phyloP scores from a whole-genome alignment of 345 rosid genomes.

The Euclidium syriacum region DNA sequence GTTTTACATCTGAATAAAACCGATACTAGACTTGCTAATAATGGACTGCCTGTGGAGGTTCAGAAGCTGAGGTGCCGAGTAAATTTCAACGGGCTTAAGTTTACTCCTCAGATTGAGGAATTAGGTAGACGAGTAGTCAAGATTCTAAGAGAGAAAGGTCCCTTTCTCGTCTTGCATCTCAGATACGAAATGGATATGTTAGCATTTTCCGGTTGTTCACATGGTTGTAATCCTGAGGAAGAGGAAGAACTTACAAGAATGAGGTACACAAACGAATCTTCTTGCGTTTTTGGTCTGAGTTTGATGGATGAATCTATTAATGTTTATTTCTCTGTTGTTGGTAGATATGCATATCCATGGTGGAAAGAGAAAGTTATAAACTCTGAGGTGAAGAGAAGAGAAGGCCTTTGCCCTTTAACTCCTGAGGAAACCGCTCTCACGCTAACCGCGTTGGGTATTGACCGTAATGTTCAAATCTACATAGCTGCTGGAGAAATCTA shows the following conservation, averaged over 20 bases:
- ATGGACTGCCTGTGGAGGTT: conserved; percentile 65
- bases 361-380: conserved; percentile 85
- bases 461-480: conserved; percentile 72
- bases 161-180: conserved; percentile 86
- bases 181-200: conserved; percentile 99
- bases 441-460: conserved; percentile 67
- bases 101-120: conserved; percentile 78
- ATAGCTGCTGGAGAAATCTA: conserved; percentile 97
- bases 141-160: conserved; percentile 77
- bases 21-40: conserved; percentile 90
- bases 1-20: conserved; percentile 84
- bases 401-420: conserved; percentile 92
- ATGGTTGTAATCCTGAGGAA: conserved; percentile 74
- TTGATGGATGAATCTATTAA: conserved; percentile 4
- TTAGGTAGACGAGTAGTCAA: conserved; percentile 65
- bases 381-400: conserved; percentile 77
- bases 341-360: conserved; percentile 82
- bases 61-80: conserved; percentile 92
- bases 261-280: conserved; percentile 42
- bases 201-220: conserved; percentile 95
- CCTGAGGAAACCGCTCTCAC: conserved; percentile 94
- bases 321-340: conserved; percentile 2
- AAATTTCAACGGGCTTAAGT: conserved; percentile 73
- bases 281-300: neutral
- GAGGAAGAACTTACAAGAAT: conserved; percentile 78